Conservation (phyloP, 2,329 filamentous ascomycete genomes). For the Cladosporium austrohemisphaericum region DNA sequence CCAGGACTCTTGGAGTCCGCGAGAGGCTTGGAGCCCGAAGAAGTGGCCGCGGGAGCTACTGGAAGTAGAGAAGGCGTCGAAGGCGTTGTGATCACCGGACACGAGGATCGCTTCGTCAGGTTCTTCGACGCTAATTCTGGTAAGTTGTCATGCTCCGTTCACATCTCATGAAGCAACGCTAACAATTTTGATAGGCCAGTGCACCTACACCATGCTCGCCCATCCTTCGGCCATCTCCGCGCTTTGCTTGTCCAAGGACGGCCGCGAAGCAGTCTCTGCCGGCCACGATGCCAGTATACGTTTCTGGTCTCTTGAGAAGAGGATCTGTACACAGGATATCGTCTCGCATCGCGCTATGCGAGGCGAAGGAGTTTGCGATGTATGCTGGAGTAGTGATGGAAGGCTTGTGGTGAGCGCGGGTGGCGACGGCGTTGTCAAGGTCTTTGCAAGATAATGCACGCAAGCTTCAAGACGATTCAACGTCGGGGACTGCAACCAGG, state of each 20-base stretch:
- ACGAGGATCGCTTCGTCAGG: conserved; percentile 92
- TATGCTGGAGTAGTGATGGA: conserved; percentile 94
- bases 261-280: conserved; percentile 88
- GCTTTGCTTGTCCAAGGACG: conserved; percentile 86
- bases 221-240: conserved; percentile 91
- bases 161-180: background rate
- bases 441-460: conserved; percentile 53
- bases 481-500: background rate
- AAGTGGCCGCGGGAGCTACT: conserved; percentile 73
- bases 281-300: conserved; percentile 93
- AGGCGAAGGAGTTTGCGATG: conserved; percentile 88
- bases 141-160: conserved; percentile 52
- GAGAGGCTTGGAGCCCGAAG: conserved; percentile 69
- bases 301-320: conserved; percentile 96
- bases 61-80: conserved; percentile 72
- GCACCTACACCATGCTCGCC: conserved; percentile 97
- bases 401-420: conserved; percentile 92
- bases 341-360: conserved; percentile 91
- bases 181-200: conserved; percentile 67
- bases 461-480: background rate
- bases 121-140: conserved; percentile 99
- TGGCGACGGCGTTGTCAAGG: conserved; percentile 93
- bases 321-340: conserved; percentile 91
- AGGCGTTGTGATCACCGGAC: conserved; percentile 90
- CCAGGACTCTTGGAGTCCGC: conserved; percentile 51